These are phyloP conservation scores for Xylaria acuta DNA, from an alignment of 495 filamentous ascomycete species.

Conservation along the genomic window DNA sequence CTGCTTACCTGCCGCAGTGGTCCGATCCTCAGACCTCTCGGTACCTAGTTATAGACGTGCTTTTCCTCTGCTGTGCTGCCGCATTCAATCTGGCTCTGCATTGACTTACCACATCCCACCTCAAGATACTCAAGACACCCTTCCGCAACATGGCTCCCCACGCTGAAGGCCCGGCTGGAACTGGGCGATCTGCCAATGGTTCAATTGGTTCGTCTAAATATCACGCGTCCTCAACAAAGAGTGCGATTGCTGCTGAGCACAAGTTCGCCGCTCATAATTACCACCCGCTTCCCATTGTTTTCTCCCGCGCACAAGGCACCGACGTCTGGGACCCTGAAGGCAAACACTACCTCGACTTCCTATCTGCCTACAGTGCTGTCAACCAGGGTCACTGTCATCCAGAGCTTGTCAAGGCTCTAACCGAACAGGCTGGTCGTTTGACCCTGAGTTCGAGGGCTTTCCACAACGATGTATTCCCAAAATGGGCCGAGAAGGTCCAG, in stretches of 20 bases:
- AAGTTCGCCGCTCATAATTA: constrained; percentile 97
- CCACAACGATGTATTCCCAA: constrained; percentile 98
- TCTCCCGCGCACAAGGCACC: constrained; percentile 79
- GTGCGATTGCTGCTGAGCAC: constrained; percentile 81
- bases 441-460: constrained; percentile 96
- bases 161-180: constrained; percentile 50
- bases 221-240: constrained; percentile 80
- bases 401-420: constrained; percentile 86
- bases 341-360: constrained; percentile 95
- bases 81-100: constrained; percentile 9
- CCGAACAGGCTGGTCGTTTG: constrained; percentile 86
- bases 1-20: too few relatives aligned
- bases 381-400: constrained; percentile 99
- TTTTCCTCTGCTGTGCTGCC: not conserved
- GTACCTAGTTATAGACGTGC: not conserved
- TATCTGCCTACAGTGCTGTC: constrained; percentile 96
- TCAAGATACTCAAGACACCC: constrained; percentile 7
- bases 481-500: constrained; percentile 92
- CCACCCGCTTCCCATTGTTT: constrained; percentile 93
- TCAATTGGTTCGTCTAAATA: constrained; percentile 58
- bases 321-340: constrained; percentile 98
- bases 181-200: constrained; percentile 40
- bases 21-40: not conserved
- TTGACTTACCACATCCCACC: constrained; percentile 4
- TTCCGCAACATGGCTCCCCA: constrained; percentile 60